phyloP scores from a whole-genome alignment of 345 rosid genomes.

The Excoecaria agallocha region DNA sequence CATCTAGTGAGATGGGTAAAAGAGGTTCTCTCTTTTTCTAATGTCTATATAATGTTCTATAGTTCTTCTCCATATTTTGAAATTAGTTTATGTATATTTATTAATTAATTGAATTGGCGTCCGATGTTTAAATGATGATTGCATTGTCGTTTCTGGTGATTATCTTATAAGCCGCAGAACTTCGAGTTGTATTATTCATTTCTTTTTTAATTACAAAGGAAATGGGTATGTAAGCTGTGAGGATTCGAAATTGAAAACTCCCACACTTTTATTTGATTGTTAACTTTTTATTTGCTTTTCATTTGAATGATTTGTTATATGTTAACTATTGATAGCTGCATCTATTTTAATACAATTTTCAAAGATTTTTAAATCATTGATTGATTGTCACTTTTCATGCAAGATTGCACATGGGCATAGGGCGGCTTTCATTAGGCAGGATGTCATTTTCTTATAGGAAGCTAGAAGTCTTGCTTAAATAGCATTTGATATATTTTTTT shows the following conservation, averaged over 20 bases:
- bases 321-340: not conserved
- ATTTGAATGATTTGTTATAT: not conserved
- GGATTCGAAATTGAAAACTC: no score
- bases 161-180: not conserved
- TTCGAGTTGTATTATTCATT: not conserved
- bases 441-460: no score
- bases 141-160: not conserved
- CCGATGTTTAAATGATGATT: not conserved
- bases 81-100: no score
- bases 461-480: no score
- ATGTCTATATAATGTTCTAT: not conserved
- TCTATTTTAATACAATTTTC: not conserved
- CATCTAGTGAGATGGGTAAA: conserved; percentile 60
- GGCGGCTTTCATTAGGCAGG: no score
- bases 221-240: no score
- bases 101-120: not conserved
- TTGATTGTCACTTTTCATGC: no score
- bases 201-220: not conserved
- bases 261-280: no score
- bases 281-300: not conserved
- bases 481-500: no score
- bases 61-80: no score
- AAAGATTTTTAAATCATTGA: not conserved
- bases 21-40: conserved; percentile 43
- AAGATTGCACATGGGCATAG: no score